Conservation (phyloP, 208 protist genomes). For the Crithidia sp. region DNA sequence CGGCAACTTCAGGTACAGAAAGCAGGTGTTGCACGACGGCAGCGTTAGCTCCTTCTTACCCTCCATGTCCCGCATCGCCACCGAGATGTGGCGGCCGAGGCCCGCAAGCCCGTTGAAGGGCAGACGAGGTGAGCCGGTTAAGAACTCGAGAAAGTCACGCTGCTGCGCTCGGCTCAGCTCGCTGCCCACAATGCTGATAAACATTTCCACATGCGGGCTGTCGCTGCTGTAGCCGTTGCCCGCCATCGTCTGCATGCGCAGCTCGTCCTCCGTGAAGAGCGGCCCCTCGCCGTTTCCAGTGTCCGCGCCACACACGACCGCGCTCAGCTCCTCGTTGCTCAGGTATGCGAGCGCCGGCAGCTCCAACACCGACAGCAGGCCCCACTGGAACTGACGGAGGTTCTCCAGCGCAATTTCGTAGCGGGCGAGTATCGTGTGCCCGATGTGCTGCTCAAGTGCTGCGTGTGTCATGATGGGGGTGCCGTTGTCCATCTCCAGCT, state of each 20-base stretch:
- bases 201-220: slow-evolving; percentile 64
- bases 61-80: slow-evolving; percentile 87
- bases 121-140: slow-evolving; percentile 84
- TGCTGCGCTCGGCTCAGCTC: slow-evolving; percentile 77
- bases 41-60: slow-evolving; percentile 66
- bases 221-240: slow-evolving; percentile 86
- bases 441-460: slow-evolving; percentile 18
- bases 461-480: slow-evolving; percentile 31
- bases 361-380: slow-evolving; percentile 71
- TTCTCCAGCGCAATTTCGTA: slow-evolving; percentile 56
- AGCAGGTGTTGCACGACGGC: slow-evolving; percentile 93
- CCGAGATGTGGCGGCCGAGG: slow-evolving; percentile 75
- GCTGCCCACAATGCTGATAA: slow-evolving; percentile 70
- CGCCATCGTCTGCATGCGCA: slow-evolving; percentile 55
- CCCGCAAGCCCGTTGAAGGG: slow-evolving; percentile 81
- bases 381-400: slow-evolving; percentile 62
- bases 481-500: slow-evolving; percentile 58
- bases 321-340: slow-evolving; percentile 55
- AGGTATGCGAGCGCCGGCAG: slow-evolving; percentile 56
- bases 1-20: slow-evolving; percentile 91
- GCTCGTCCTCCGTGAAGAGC: slow-evolving; percentile 74
- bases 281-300: slow-evolving; percentile 25
- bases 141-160: slow-evolving; percentile 86
- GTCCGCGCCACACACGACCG: slow-evolving; percentile 55
- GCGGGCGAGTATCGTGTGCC: slow-evolving; percentile 36